These are phyloP conservation scores for Xylaria sp. DNA, from an alignment of 2,329 filamentous ascomycete species.

Conservation along the genomic window DNA sequence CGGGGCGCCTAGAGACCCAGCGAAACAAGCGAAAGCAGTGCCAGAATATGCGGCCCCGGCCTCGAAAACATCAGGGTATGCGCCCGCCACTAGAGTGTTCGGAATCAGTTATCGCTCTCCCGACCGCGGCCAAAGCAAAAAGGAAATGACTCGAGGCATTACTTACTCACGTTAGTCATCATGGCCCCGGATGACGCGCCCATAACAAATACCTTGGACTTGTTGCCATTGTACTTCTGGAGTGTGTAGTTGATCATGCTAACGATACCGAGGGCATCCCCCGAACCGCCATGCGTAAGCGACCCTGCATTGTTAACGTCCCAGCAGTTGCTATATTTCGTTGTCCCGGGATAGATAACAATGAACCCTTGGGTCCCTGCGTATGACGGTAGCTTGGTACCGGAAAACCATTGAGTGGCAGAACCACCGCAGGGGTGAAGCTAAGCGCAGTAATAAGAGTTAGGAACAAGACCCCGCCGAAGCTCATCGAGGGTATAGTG, in stretches of 20 bases:
- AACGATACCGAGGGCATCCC: constrained; percentile 30
- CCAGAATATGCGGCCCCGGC: constrained; percentile 26
- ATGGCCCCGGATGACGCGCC: constrained; percentile 15
- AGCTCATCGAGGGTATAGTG: not conserved
- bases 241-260: constrained; percentile 31
- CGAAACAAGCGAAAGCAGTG: constrained; percentile 26
- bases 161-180: constrained; percentile 33
- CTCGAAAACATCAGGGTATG: constrained; percentile 33
- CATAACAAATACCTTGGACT: constrained; percentile 10
- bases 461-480: not conserved
- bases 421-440: constrained; percentile 27
- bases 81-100: constrained; percentile 18
- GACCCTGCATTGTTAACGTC: constrained; percentile 30
- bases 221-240: constrained; percentile 16
- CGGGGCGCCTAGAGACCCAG: constrained; percentile 19
- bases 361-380: constrained; percentile 46
- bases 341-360: constrained; percentile 39
- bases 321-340: constrained; percentile 33
- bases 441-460: constrained; percentile 1
- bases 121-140: not conserved
- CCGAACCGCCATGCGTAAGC: constrained; percentile 29
- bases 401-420: constrained; percentile 21
- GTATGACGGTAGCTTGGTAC: constrained; percentile 26
- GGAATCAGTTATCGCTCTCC: not conserved
- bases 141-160: not conserved